Evolutionary conservation across 805 yeast species (phyloP), one percentile per base, ranked within the genome.

Genomic region (Cyberlindnera nakhonratchasimensis): DNA sequence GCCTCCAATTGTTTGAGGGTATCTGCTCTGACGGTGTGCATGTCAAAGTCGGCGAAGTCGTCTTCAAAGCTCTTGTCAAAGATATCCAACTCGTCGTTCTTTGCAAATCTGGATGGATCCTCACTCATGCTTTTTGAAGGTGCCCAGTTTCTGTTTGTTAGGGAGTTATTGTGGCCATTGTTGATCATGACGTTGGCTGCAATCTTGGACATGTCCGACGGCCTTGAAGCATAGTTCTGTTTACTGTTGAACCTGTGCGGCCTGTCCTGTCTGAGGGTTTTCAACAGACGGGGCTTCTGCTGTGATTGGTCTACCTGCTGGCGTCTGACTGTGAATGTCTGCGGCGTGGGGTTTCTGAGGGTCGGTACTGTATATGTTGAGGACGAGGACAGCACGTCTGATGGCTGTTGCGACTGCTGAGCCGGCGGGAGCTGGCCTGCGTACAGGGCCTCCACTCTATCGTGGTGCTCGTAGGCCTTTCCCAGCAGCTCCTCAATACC

Each of bases 401-500:
- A 21, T 21, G 29, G 19, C 13, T 10, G 26, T 14, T 10, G 31
- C 10, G 22, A n/a, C 23, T 10, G 23, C 10, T 12, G 20, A 3
- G 17, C 7, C 5, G 34, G 14, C 3, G 37, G 34, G 4, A 7
- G 26, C n/a, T 18, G 29, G 14, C 10, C 21, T 16, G 40, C 42
- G 28, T 52, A 53, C 10, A 61, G 34, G 9, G 40, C 42, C 34
- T 55, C 54, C 1, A 63, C 58, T 37, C 75, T 55, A 2, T 66
- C 72, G 39, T 71, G 40, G 53, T 74, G 74, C 11, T 59, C 66
- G 25, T 70, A 13, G 42, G 51, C 59, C 28, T 57, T 57, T 4
- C 38, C 26, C 20, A 48, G 41, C 4, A 57, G 34, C 14, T 48
- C 56, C 23, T 55, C 55, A 6, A 57, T 53, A 1, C 60, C 62